Evolutionary conservation across 2,329 filamentous ascomycete genomes (phyloP).

Genomic region (Colletotrichum scovillei): DNA sequence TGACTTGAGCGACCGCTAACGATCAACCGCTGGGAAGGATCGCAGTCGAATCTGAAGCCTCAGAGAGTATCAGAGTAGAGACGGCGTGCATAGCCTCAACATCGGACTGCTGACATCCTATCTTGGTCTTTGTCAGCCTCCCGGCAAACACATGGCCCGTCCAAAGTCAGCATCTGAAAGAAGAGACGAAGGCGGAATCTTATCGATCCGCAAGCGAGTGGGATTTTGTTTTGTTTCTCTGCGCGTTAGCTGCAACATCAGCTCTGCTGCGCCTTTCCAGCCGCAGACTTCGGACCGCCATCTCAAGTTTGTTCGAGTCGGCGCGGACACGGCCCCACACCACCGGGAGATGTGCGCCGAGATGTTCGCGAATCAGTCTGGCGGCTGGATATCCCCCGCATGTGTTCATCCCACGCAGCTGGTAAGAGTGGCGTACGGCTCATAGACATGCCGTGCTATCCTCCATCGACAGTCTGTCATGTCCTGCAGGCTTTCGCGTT

Average conservation of each 20-base stretch:
- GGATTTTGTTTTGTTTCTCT: not conserved
- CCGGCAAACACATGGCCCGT: not conserved
- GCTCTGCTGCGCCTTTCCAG: conserved; percentile 10
- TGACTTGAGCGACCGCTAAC: not conserved
- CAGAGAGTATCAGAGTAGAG: not conserved
- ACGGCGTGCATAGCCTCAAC: not conserved
- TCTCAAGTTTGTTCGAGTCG: not conserved
- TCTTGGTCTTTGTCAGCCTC: not conserved
- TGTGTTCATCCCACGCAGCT: not conserved
- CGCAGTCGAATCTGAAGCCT: not conserved
- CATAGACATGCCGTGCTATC: not conserved
- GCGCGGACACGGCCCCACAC: conserved; percentile 21
- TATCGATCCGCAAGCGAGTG: not conserved
- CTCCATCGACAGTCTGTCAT: not conserved
- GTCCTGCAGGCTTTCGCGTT: not conserved
- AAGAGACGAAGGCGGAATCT: not conserved
- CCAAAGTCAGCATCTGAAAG: conserved; percentile 20
- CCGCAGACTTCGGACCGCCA: conserved; percentile 11
- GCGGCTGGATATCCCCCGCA: not conserved
- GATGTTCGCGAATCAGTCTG: not conserved
- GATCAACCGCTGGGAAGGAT: not conserved
- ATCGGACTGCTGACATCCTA: conserved; percentile 4
- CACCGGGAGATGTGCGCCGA: not conserved
- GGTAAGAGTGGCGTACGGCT: not conserved
- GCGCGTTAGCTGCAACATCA: not conserved